Percentiles rank a stretch among this genome's conserved stretches.
phyloP scores from a whole-genome alignment of 164 flowering plant genomes.

The Cinnamomum chago region DNA sequence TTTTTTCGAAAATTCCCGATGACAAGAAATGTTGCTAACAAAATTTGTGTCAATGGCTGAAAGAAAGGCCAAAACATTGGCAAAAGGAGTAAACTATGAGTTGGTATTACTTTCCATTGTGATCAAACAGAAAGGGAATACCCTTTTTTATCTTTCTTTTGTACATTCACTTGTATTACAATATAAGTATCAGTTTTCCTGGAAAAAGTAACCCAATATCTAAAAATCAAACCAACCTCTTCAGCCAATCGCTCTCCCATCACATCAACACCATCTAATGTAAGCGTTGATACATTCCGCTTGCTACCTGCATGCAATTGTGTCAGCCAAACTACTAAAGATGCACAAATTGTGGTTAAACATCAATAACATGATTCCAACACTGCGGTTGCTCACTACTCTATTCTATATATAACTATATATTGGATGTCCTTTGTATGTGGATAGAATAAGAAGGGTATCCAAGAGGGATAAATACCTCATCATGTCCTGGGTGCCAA shows the following conservation, averaged over 20 bases:
- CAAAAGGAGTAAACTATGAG: too few relatives aligned
- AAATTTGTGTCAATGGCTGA: too few relatives aligned
- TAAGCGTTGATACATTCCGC: slow-evolving; percentile 51
- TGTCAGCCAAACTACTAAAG: slow-evolving; percentile 3
- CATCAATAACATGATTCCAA: slow-evolving; percentile 3
- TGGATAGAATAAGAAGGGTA: background rate
- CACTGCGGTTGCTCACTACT: background rate
- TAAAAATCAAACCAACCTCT: slow-evolving; percentile 50
- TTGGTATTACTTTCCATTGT: too few relatives aligned
- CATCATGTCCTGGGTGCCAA: background rate
- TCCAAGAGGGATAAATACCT: background rate
- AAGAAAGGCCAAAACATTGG: too few relatives aligned
- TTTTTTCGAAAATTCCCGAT: too few relatives aligned
- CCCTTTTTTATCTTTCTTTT: too few relatives aligned
- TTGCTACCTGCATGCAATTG: slow-evolving; percentile 64
- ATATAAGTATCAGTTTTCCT: too few relatives aligned
- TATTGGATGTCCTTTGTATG: background rate
- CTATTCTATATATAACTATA: background rate
- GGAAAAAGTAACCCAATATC: too few relatives aligned
- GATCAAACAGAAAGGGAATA: too few relatives aligned
- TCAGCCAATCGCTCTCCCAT: slow-evolving; percentile 89
- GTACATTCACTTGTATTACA: too few relatives aligned
- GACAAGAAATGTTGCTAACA: too few relatives aligned
- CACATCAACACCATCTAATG: slow-evolving; percentile 95
- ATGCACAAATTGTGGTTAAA: background rate